A percentile compares a stretch with the other conserved stretches of the same genome.
phyloP scores from a whole-genome alignment of 306 rosid genomes.

The Gynostemma pentaphyllum region DNA sequence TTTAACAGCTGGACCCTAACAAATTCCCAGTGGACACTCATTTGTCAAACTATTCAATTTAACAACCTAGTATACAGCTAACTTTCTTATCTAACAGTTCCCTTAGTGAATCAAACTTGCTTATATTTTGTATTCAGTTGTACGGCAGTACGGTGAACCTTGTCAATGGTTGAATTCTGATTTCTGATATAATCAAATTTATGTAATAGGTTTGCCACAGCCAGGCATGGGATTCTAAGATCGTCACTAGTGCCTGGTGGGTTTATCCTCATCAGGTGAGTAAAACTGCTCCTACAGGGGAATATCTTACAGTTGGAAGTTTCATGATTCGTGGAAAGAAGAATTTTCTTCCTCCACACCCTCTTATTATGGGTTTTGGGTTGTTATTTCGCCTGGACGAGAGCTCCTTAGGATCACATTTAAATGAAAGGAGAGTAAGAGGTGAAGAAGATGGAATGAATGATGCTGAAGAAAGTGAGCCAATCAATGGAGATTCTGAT shows the following conservation, averaged over 20 bases:
- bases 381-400: slow-evolving; percentile 93
- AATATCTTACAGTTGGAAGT: slow-evolving; percentile 96
- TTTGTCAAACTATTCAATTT: too few species aligned
- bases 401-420: slow-evolving; percentile 94
- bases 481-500: slow-evolving; percentile 48
- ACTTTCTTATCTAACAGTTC: too few species aligned
- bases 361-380: slow-evolving; percentile 95
- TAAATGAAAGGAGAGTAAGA: slow-evolving; percentile 96
- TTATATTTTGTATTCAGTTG: slow-evolving; percentile 16
- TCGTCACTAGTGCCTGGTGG: slow-evolving; percentile 99
- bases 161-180: neutral
- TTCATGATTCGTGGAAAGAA: slow-evolving; percentile 96
- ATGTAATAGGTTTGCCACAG: slow-evolving; percentile 82
- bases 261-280: slow-evolving; percentile 95
- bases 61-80: too few species aligned
- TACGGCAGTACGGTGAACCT: slow-evolving; percentile 22
- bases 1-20: too few species aligned
- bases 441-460: slow-evolving; percentile 81
- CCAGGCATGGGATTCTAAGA: slow-evolving; percentile 98
- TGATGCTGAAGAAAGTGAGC: slow-evolving; percentile 51
- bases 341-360: slow-evolving; percentile 92
- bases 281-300: slow-evolving; percentile 99
- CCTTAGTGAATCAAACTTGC: neutral
- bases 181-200: too few species aligned
- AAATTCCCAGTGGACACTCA: too few species aligned